Conservation (phyloP, 2,329 filamentous ascomycete genomes). For the Fusarium falciforme region DNA sequence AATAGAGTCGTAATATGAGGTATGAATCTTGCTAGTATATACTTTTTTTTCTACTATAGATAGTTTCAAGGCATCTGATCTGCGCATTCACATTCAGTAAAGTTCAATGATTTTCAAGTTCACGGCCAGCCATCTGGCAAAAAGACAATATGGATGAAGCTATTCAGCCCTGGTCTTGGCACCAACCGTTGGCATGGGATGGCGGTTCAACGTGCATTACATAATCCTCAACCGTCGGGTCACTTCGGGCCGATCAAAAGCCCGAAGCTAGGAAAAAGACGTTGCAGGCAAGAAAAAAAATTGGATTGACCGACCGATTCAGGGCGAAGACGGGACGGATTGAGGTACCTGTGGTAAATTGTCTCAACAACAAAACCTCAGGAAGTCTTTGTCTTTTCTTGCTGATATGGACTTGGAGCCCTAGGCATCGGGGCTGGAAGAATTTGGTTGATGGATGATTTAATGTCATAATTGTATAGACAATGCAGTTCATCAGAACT, state of each 20-base stretch:
- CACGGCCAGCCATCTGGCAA: not conserved
- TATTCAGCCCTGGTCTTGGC: not conserved
- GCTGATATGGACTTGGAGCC: not conserved
- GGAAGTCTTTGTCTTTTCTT: slow-evolving; percentile 10
- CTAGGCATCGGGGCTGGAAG: not conserved
- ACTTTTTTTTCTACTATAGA: not conserved
- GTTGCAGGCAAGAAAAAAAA: slow-evolving; percentile 19
- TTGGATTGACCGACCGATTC: slow-evolving; percentile 16
- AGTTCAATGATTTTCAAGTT: not conserved
- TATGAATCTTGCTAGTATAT: slow-evolving; percentile 5
- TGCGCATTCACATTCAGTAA: not conserved
- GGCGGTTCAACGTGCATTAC: not conserved
- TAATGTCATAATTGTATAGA: not conserved
- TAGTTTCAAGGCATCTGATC: not conserved
- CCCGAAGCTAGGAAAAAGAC: slow-evolving; percentile 28
- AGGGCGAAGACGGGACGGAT: not conserved
- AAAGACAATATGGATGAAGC: not conserved
- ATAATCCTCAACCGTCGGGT: not conserved
- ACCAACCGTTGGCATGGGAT: not conserved
- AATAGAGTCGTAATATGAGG: slow-evolving; percentile 24
- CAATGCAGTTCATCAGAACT: not conserved
- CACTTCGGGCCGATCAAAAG: slow-evolving; percentile 4
- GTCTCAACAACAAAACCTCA: slow-evolving; percentile 37
- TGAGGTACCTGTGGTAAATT: slow-evolving; percentile 34
- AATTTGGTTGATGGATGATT: not conserved